These are phyloP conservation scores for Pichia ethanolica DNA, from an alignment of 805 yeast genomes.

Conservation along the genomic window DNA sequence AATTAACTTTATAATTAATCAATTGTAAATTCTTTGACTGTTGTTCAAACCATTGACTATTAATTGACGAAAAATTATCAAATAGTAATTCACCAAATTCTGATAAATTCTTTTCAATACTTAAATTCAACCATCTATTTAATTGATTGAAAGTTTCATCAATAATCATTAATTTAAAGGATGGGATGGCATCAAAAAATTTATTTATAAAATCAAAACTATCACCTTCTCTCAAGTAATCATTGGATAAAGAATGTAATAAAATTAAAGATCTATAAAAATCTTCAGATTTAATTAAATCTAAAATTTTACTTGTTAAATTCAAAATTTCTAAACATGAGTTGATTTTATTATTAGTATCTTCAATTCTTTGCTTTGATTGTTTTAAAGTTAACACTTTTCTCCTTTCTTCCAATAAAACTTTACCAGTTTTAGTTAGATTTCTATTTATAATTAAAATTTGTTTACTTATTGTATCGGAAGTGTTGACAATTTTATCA, in stretches of 20 bases:
- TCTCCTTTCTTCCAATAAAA: slow-evolving; percentile 56
- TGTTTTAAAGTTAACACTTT: slow-evolving; percentile 53
- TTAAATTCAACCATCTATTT: slow-evolving; percentile 54
- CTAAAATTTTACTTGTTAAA: slow-evolving; percentile 78
- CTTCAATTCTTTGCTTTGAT: slow-evolving; percentile 58
- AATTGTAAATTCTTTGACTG: slow-evolving; percentile 39
- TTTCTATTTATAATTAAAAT: slow-evolving; percentile 49
- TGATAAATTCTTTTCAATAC: slow-evolving; percentile 53
- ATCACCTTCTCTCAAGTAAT: slow-evolving; percentile 57
- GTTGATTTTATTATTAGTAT: slow-evolving; percentile 60
- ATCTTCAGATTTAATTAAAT: slow-evolving; percentile 62
- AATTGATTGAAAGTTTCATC: slow-evolving; percentile 65
- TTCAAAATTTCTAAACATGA: slow-evolving; percentile 77
- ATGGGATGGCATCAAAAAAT: slow-evolving; percentile 71
- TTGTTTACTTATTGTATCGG: slow-evolving; percentile 49
- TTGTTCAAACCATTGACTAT: slow-evolving; percentile 50
- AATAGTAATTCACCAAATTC: slow-evolving; percentile 52
- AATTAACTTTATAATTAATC: slow-evolving; percentile 61
- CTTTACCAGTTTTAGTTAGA: slow-evolving; percentile 57
- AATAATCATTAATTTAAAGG: slow-evolving; percentile 61
- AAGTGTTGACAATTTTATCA: slow-evolving; percentile 48
- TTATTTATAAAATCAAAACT: slow-evolving; percentile 68
- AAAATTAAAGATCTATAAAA: slow-evolving; percentile 83
- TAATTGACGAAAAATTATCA: slow-evolving; percentile 47
- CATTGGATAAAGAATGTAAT: slow-evolving; percentile 62